A percentile compares a stretch with the other conserved stretches of the same genome.
Conservation (phyloP, 352 stramenopile genomes). For the Pythium pectinolyticum region DNA sequence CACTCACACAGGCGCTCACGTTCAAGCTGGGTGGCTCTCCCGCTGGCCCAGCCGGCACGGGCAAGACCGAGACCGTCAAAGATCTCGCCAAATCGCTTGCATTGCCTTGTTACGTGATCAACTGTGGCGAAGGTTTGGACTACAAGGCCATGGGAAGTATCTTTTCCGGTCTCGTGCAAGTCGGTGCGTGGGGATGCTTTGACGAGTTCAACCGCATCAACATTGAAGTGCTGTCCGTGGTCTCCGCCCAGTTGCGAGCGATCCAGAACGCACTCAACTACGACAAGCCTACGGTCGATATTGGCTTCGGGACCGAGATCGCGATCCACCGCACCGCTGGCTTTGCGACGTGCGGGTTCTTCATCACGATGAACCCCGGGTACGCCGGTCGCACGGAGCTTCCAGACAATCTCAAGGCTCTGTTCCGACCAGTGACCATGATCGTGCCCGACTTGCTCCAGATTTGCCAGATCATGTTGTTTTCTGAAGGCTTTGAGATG, state of each 20-base stretch:
- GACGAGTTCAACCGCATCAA: constrained; percentile 90
- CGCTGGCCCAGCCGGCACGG: constrained; percentile 88
- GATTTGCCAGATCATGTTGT: constrained; percentile 95
- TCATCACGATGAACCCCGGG: constrained; percentile 95
- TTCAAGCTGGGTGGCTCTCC: constrained; percentile 92
- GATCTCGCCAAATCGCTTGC: constrained; percentile 91
- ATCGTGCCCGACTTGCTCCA: constrained; percentile 91
- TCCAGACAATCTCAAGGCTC: constrained; percentile 91
- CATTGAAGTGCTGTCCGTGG: constrained; percentile 84
- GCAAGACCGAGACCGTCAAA: constrained; percentile 94
- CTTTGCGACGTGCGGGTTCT: constrained; percentile 93
- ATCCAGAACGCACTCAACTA: constrained; percentile 94
- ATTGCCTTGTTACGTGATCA: constrained; percentile 92
- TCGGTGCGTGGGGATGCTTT: constrained; percentile 86
- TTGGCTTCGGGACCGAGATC: constrained; percentile 91
- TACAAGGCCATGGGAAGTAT: constrained; percentile 92
- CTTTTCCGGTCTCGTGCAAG: constrained; percentile 89
- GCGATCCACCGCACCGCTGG: constrained; percentile 89
- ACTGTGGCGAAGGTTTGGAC: constrained; percentile 90
- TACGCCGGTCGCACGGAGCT: constrained; percentile 92
- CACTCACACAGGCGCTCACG: constrained; percentile 89
- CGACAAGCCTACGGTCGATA: constrained; percentile 89
- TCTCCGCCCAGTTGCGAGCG: constrained; percentile 85
- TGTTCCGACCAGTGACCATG: constrained; percentile 93
- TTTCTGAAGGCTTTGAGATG: constrained; percentile 92